Base-by-base conservation (phyloP, 1,284 basidiomycete genomes). In the Malassezia slooffiae region DNA sequence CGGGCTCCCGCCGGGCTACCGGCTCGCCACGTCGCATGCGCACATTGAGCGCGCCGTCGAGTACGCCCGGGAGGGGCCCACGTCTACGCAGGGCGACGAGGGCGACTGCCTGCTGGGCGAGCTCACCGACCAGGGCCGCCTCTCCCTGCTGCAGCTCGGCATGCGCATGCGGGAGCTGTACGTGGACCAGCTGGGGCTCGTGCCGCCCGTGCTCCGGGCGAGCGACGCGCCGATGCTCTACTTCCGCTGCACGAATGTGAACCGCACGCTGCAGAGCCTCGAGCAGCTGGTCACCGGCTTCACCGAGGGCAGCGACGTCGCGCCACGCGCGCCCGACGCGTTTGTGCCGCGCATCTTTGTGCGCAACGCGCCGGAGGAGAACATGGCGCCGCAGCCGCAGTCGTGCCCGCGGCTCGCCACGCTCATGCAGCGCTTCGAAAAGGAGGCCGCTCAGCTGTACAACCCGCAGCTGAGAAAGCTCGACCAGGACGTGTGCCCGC, bases 191-290 rank as follows among this genome's bases (percentile, higher is more conserved):
- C 82, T 83, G 40, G 44, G 75, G 32, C 48, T 66, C 20, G 21
- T 69, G n/a, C 62, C 62, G 0, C 19, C 38, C 7, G 40, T 33
- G 5, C 46, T 66, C 28, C 12, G 31, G 12, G 46, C 50, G 9
- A 23, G 32, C n/a, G 34, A 47, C 17, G 34, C 20, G 9, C 5
- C 7, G 6, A 19, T 12, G 20, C 35, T 66, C 39, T 67, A 67
- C 48, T 58, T 65, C 29, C 74, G 76, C 5, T 77, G 77, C 12
- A 86, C 83, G 1, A 82, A 84, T 59, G 77, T 85, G 64, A 75
- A 80, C 1, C 75, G 84, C 26, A 87, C 84, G 5, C 78, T 81
- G 19, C 82, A 85, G 59, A 81, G 80, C 2, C 70, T 85, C 12
- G 80, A 84, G 57, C 79, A 85, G 55, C 74, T 84, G 30, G 73